Evolutionary conservation across 129 eudicot species (phyloP), one percentile per base, ranked within the genome.

Genomic region (Flaveria linearis): DNA sequence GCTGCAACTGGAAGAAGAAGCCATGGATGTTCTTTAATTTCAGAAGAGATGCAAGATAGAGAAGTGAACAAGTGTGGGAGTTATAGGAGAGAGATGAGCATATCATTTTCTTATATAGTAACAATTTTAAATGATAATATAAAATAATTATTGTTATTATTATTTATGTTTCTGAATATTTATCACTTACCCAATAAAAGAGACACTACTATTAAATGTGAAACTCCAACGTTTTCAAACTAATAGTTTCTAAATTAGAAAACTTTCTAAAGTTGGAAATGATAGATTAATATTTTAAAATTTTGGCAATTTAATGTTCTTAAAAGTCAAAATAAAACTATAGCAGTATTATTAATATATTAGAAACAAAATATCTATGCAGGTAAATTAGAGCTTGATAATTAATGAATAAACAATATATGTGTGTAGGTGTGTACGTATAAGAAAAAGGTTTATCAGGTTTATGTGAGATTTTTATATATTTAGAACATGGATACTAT

Each of bases 1-100:
- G 36, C 17, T 80, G 53, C 61, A 56, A 30, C 8, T 6, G 10
- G 74, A 71, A 71, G 76, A 67, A 71, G 76, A 68, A 72, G 65
- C 79, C 90, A 86, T 86, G 62, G 74, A 9, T 47, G 79, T 30
- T 66, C 46, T 80, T 25, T 9, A 36, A n/a, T 76, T 73, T 12
- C 6, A 18, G 43, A 78, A 60, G 64, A 70, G 72, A 71, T 61
- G 50, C 56, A 78, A 71, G 71, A 55, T 74, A n/a, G 84, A 33
- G 43, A 74, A 20, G 69, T 74, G 79, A 67, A 65, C 45, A 42
- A 33, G 69, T 67, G 49, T 80, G 76, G 63, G 74, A 45, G 71
- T 80, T 80, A 80, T 68, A 67, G 18, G 71, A 58, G 61, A 33
- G 17, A 57, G 52, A 53, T 73, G 28, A 73, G 65, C 64, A 61